Evolutionary conservation across 768 basidiomycete species (phyloP).

Genomic region (Thelephora aurantiotincta): DNA sequence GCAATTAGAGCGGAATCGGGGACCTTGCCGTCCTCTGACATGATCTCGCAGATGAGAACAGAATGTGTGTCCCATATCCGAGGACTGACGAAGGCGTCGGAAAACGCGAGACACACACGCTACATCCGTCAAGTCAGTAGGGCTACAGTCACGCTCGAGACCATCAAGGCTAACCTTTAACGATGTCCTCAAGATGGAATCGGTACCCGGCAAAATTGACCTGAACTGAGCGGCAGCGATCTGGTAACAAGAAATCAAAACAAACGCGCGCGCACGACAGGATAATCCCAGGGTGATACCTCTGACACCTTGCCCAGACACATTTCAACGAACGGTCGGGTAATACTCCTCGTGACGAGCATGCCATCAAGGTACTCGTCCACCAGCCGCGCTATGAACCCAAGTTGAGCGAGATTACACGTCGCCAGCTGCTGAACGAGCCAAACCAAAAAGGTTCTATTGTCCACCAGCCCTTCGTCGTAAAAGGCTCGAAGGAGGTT

Average conservation of each 20-base stretch:
- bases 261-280: no score
- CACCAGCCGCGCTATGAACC: constrained; percentile 58
- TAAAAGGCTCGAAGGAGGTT: constrained; percentile 65
- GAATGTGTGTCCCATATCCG: constrained; percentile 48
- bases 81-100: constrained; percentile 66
- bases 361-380: constrained; percentile 73
- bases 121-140: constrained; percentile 13
- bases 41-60: constrained; percentile 27
- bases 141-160: no score
- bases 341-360: constrained; percentile 47
- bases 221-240: neutral
- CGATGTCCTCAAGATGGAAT: neutral
- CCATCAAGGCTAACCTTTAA: neutral
- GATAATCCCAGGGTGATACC: constrained; percentile 20
- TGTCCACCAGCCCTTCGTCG: constrained; percentile 68
- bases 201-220: neutral
- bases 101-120: constrained; percentile 56
- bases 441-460: constrained; percentile 65
- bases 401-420: constrained; percentile 73
- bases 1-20: constrained; percentile 11
- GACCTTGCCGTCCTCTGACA: constrained; percentile 26
- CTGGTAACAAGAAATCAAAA: neutral
- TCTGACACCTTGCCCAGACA: constrained; percentile 54
- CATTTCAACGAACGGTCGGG: constrained; percentile 58
- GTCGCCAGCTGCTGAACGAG: constrained; percentile 62